phyloP scores from a whole-genome alignment of 495 filamentous ascomycete genomes.

The Pseudevernia furfuracea region DNA sequence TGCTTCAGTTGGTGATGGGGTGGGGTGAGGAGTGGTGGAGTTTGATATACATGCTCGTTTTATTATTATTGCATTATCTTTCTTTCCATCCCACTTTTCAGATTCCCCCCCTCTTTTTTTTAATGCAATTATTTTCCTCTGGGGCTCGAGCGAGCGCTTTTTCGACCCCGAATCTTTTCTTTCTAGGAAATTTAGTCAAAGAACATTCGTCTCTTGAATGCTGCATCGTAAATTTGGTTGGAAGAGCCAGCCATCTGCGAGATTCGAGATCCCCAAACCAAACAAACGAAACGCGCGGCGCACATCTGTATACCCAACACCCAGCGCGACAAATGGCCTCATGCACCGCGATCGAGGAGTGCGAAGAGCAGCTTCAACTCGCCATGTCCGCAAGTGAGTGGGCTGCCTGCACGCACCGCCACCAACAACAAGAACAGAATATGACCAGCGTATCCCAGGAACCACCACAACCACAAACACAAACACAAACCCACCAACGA shows the following conservation, averaged over 20 bases:
- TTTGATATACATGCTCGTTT: not conserved
- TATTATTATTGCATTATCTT: constrained; percentile 1
- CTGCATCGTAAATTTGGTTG: too few species aligned
- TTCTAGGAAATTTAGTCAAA: not conserved
- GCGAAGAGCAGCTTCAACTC: not conserved
- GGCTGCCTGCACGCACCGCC: not conserved
- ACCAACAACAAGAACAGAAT: not conserved
- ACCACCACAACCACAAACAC: too few species aligned
- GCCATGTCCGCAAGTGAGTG: not conserved
- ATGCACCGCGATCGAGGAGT: not conserved
- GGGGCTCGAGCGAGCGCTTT: not conserved
- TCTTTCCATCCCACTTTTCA: too few species aligned
- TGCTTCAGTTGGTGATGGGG: not conserved
- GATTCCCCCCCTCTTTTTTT: not conserved
- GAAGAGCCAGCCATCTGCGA: too few species aligned
- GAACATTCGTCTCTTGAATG: too few species aligned
- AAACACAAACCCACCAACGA: too few species aligned
- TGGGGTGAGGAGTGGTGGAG: not conserved
- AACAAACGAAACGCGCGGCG: not conserved
- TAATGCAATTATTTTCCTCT: not conserved
- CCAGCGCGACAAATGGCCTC: not conserved
- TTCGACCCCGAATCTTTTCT: not conserved
- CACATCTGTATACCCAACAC: not conserved
- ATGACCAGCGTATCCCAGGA: not conserved
- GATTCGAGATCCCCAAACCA: not conserved